A percentile compares a stretch with the other conserved stretches of the same genome.
Evolutionary conservation across 441 rosid genomes (phyloP).

Genomic region (Macaranga tanarius): DNA sequence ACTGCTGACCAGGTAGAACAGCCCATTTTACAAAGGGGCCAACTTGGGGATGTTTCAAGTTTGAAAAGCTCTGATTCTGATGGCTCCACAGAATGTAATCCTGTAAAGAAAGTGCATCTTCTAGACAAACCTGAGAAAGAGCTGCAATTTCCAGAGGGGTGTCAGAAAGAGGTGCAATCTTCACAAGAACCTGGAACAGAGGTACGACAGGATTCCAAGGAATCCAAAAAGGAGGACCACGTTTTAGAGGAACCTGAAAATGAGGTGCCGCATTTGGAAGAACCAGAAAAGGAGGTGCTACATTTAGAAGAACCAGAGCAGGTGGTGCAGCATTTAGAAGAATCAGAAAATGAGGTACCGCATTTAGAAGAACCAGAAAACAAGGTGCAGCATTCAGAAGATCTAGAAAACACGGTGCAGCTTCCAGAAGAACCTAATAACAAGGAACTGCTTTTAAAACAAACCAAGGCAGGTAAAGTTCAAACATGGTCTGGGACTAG

Average conservation of each 20-base stretch:
- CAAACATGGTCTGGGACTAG: constrained; percentile 52
- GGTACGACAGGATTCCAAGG: constrained; percentile 17
- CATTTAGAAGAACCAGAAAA: constrained; percentile 27
- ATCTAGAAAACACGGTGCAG: constrained; percentile 33
- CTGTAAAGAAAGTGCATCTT: constrained; percentile 20
- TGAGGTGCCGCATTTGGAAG: constrained; percentile 30
- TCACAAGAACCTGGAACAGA: constrained; percentile 23
- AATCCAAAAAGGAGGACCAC: constrained; percentile 21
- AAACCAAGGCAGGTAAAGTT: constrained; percentile 35
- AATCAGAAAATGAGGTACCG: constrained; percentile 27
- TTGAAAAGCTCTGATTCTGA: constrained; percentile 33
- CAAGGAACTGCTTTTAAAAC: constrained; percentile 40
- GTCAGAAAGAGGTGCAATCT: constrained; percentile 28
- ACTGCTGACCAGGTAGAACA: constrained; percentile 23
- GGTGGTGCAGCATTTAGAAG: constrained; percentile 25
- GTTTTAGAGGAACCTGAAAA: constrained; percentile 29
- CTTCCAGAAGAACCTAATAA: constrained; percentile 36
- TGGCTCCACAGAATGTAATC: constrained; percentile 31
- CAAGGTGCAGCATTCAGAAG: constrained; percentile 35
- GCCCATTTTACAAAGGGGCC: constrained; percentile 32
- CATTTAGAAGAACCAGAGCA: constrained; percentile 24
- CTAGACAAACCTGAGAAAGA: constrained; percentile 25
- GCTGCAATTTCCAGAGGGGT: constrained; percentile 25
- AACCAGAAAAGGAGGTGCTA: constrained; percentile 19
- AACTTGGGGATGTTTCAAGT: constrained; percentile 40